Evolutionary conservation across 805 yeast species (phyloP), one percentile per base, ranked within the genome.

Genomic region (Candida railenensis): DNA sequence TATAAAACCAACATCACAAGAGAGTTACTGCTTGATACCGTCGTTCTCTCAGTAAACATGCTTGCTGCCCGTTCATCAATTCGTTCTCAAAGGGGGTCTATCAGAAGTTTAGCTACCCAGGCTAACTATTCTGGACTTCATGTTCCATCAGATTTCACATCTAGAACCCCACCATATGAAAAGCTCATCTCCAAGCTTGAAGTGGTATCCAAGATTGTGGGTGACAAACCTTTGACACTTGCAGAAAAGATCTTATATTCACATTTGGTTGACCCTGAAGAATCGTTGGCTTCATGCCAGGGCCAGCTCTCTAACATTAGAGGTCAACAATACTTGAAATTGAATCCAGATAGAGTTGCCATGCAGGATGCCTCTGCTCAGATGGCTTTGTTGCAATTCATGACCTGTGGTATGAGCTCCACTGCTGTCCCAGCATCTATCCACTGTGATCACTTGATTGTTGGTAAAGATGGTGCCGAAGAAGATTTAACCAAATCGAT

Each of bases 291-390:
- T 5, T 63, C 56, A 56, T 69, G 75, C 52, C 72, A 76, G 15
- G 77, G 81, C 9, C 67, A 73, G 45, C 62, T 80, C 15, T 58
- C 72, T 44, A 77, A 79, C 55, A 71, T 85, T 52, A 82, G 99
- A 71, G 99, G 99, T 56, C 75, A 83, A 42, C 82, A 91, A 44
- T 94, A 94, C 71, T 79, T 94, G 66, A 94, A 94, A 75, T 79
- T 94, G 59, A 82, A 87, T 65, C 99, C 99, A 20, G 99, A 94
- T 66, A 83, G 99, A 66, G 98, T 94, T 41, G 99, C 99, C 22
- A 92, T 95, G 96, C 99, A 94, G 76, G 99, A 94, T 77, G 99
- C 99, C n/a, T 88, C 97, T 28, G 99, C 99, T 16, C 99, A 94
- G 73, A 94, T 92, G 89, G 99, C 99, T n/a, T 76, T 94, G 56